Percentiles rank a stretch among this genome's conserved stretches.
Conservation (phyloP, 2,329 filamentous ascomycete genomes). For the Leptographium radiaticola region DNA sequence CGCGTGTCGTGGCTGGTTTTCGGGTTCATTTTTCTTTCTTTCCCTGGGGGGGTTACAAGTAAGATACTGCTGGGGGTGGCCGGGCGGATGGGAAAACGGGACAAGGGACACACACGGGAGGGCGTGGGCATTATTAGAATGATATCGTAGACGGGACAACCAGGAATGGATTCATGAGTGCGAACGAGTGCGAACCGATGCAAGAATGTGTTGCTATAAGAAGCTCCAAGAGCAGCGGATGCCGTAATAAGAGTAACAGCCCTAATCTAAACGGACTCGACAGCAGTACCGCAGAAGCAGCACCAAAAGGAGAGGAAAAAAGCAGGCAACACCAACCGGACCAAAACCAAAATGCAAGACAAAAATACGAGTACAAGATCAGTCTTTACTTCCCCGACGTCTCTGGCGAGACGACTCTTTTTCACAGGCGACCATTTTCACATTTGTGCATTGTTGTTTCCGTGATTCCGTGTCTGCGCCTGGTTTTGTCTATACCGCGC, state of each 20-base stretch:
- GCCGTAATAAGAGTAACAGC: not conserved
- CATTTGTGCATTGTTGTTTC: not conserved
- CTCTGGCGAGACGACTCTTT: too few relatives aligned
- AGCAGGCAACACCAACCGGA: not conserved
- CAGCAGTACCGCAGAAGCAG: too few relatives aligned
- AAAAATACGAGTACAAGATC: conserved; percentile 5
- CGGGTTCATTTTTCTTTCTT: not conserved
- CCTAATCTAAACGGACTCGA: not conserved
- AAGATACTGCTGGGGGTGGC: not conserved
- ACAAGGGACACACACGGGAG: not conserved
- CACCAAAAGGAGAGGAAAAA: not conserved
- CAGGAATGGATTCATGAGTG: not conserved
- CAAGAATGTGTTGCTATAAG: not conserved
- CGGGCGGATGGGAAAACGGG: conserved; percentile 1
- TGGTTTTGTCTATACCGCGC: conserved; percentile 53
- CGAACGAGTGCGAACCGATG: too few relatives aligned
- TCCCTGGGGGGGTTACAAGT: not conserved
- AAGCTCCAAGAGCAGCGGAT: too few relatives aligned
- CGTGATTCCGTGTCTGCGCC: not conserved
- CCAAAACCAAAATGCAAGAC: conserved; percentile 10
- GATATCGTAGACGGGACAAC: not conserved
- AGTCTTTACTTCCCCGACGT: not conserved
- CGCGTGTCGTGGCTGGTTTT: not conserved
- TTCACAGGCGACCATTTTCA: not conserved
- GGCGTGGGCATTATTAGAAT: not conserved